A percentile compares a stretch with the other conserved stretches of the same genome.
phyloP scores from a whole-genome alignment of 108 stramenopile species.

The Conticribra guillardii region DNA sequence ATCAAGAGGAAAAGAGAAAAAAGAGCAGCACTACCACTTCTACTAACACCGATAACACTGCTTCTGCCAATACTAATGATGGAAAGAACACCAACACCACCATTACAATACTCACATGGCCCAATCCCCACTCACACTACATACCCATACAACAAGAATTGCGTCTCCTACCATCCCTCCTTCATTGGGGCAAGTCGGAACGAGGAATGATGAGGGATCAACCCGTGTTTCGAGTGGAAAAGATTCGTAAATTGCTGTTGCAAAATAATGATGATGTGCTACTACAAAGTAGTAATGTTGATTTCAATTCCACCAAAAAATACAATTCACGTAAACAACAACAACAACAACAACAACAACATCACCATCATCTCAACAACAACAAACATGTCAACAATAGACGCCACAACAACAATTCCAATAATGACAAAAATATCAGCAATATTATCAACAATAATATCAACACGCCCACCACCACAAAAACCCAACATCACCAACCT shows the following conservation, averaged over 20 bases:
- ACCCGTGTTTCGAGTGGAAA: slow-evolving; percentile 48
- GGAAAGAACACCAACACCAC: not conserved
- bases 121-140: slow-evolving; percentile 36
- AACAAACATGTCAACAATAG: too few species aligned
- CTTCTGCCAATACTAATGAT: too few species aligned
- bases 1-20: too few species aligned
- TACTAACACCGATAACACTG: too few species aligned
- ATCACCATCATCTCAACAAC: too few species aligned
- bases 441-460: slow-evolving; percentile 11
- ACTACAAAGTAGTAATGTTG: not conserved
- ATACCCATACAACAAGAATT: slow-evolving; percentile 33
- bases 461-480: not conserved
- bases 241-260: slow-evolving; percentile 34
- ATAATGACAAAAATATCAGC: too few species aligned
- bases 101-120: slow-evolving; percentile 19
- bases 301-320: too few species aligned
- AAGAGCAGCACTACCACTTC: too few species aligned
- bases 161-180: slow-evolving; percentile 40
- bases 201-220: slow-evolving; percentile 77
- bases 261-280: slow-evolving; percentile 8
- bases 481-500: not conserved
- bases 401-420: too few species aligned
- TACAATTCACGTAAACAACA: too few species aligned
- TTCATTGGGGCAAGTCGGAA: slow-evolving; percentile 58
- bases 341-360: too few species aligned